Percentiles rank a stretch among this genome's conserved stretches.
These are phyloP conservation scores for Podila verticillata DNA, from an alignment of 192 early-diverging fungal species.

Conservation along the genomic window DNA sequence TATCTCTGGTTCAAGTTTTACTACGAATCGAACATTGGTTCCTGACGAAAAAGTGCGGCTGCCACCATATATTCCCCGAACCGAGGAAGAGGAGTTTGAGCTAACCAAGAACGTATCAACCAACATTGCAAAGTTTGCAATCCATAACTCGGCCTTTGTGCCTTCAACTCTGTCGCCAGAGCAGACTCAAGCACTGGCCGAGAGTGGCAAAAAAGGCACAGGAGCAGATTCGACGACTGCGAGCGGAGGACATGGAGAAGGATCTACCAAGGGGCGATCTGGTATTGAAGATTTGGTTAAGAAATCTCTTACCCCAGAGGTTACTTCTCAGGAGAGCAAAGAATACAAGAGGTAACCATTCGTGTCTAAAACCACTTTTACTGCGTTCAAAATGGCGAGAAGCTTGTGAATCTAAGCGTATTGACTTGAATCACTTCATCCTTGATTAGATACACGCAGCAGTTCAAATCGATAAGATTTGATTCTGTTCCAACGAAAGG, in stretches of 20 bases:
- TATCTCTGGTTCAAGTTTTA: background rate
- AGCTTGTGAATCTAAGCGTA: background rate
- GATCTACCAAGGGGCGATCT: constrained; percentile 18
- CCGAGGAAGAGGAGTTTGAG: constrained; percentile 40
- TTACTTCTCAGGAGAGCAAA: constrained; percentile 19
- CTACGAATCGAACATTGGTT: background rate
- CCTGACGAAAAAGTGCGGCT: constrained; percentile 27
- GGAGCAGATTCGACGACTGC: background rate
- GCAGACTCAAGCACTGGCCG: background rate
- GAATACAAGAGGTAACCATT: constrained; percentile 32
- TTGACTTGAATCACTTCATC: background rate
- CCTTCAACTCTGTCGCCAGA: constrained; percentile 1
- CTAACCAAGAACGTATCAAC: constrained; percentile 48
- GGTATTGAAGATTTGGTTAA: constrained; percentile 32
- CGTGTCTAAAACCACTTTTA: background rate
- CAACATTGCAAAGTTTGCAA: constrained; percentile 38
- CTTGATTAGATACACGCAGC: constrained; percentile 33
- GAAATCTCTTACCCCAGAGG: constrained; percentile 16
- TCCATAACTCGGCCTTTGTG: constrained; percentile 27
- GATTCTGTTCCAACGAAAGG: constrained; percentile 40
- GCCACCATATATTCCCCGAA: constrained; percentile 15
- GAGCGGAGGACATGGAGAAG: background rate
- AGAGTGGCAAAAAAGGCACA: background rate
- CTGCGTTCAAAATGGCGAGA: background rate
- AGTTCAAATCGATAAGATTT: constrained; percentile 48